Conservation (phyloP, 2,329 filamentous ascomycete species). For the Lasiodiplodia hormozganensis region DNA sequence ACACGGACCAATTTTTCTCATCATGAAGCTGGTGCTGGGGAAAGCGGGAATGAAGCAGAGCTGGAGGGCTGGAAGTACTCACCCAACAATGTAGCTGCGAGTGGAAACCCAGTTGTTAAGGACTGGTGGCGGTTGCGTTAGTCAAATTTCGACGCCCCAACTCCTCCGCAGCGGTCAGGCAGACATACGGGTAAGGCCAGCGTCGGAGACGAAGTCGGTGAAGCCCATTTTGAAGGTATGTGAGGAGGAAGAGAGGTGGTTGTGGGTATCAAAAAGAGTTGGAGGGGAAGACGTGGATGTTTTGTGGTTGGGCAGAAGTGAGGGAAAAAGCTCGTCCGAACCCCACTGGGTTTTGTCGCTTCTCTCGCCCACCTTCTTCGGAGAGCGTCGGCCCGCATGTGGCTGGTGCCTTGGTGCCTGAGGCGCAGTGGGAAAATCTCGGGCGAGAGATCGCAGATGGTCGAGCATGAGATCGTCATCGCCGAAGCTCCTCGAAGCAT, state of each 20-base stretch:
- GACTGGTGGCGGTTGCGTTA: slow-evolving; percentile 51
- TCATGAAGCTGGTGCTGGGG: slow-evolving; percentile 60
- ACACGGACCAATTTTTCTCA: slow-evolving; percentile 95
- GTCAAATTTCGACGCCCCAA: slow-evolving; percentile 27
- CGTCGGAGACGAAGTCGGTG: slow-evolving; percentile 70
- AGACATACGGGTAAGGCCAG: slow-evolving; percentile 66
- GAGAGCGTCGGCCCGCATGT: slow-evolving; percentile 19
- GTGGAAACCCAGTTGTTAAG: slow-evolving; percentile 77
- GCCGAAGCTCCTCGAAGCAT: slow-evolving; percentile 28
- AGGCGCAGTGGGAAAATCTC: not conserved
- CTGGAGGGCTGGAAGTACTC: slow-evolving; percentile 54
- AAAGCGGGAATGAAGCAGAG: slow-evolving; percentile 31
- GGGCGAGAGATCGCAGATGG: not conserved
- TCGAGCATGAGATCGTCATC: slow-evolving; percentile 15
- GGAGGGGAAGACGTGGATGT: slow-evolving; percentile 20
- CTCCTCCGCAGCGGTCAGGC: slow-evolving; percentile 4
- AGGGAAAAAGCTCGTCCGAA: slow-evolving; percentile 24
- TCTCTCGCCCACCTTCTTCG: slow-evolving; percentile 2
- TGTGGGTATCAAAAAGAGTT: slow-evolving; percentile 19
- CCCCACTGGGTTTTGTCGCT: slow-evolving; percentile 25
- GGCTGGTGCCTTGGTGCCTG: not conserved
- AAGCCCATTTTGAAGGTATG: slow-evolving; percentile 67
- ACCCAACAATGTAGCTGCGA: slow-evolving; percentile 84
- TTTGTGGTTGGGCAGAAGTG: slow-evolving; percentile 25
- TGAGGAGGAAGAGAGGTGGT: slow-evolving; percentile 15